Base-by-base conservation (phyloP, 805 yeast genomes). In the Myxozyma vanderwaltii region DNA sequence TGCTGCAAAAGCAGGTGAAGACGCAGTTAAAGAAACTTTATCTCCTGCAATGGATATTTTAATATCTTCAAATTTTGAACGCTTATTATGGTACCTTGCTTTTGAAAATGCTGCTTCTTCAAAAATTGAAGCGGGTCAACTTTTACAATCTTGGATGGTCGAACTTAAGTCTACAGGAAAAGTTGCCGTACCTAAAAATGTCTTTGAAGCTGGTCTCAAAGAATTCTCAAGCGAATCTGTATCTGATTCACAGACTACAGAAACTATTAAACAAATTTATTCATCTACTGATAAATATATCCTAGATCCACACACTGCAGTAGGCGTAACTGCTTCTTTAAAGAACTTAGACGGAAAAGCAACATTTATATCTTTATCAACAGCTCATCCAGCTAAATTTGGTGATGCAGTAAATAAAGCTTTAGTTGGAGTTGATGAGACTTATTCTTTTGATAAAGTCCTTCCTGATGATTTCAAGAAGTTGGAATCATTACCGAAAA, bases 31-130 rank as follows among this genome's bases (percentile, higher is more conserved):
- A 71, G 91, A 92, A 35, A 91, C 98, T 12, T 78, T 85, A 69
- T 89, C 97, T 1, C 99, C 99, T 64, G 99, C 99, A 46, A 94
- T 94, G 99, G 99, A 94, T 75, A 94, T 94, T 70, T 82, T 90
- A 69, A 89, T 94, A 58, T 90, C 97, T 17, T 88, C 96, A 27
- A 94, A 94, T 76, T 94, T 94, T 71, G 99, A 94, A 79, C 87
- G 99, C 76, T 83, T 91, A 72, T 79, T 94, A 67, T 94, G 99
- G 99, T 91, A 89, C 72, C 82, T 91, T 72, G 88, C 91, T 27
- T 84, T 91, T 72, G 86, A 88, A 69, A 81, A 86, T 56, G 78
- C 81, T 43, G 83, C 86, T 24, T 58, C 67, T 7, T 85, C 85
- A 67, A 81, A 84, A 63, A 68, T 70, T 45, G 82, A 82, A 71